Base-by-base conservation (phyloP, 2,329 filamentous ascomycete species). In the Onygenales sp. region DNA sequence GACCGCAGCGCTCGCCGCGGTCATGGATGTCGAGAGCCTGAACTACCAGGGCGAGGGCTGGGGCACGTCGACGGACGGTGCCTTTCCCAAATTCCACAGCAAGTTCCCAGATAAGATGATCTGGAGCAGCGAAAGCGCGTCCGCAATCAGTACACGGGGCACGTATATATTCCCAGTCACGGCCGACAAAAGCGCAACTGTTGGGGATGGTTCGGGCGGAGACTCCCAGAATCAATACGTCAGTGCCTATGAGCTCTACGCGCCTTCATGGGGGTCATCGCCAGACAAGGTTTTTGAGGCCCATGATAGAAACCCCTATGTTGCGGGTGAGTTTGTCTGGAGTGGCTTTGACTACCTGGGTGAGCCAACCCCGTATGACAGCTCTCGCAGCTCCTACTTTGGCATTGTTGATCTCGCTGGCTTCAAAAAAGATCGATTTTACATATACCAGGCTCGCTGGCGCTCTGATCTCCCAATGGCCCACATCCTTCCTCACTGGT, bases 401-500 rank as follows among this genome's bases (percentile, higher is more conserved):
- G 78, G 79, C 8, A 79, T 82, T 54, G 71, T 82, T 33, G 79
- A 82, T 52, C 66, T 81, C 6, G 78, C 79, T 0, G 79, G 79
- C 0, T 82, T 82, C 64, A 71, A 69, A 52, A 82, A 82, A 63
- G 78, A 81, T 54, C 69, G 78, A 1, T 81, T 75, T 62, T 80
- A 72, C 57, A 59, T 81, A 2, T 82, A 81, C 56, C 79, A 81
- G 59, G 63, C 77, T 0, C 72, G 76, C 7, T 82, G 78, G 79
- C 66, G 72, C 2, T 67, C 78, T 0, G 72, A 76, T 11, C 52
- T 78, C 0, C 64, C 58, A 1, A 72, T 75, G 64, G 78, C 76
- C 3, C 77, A 81, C 58, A 74, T 81, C n/a, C 69, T 81, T 0
- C 78, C 78, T 2, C 78, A 81, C 59, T 81, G 78, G 78, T 79